Percentiles rank a stretch among this genome's conserved stretches.
phyloP scores from a whole-genome alignment of 2,329 filamentous ascomycete genomes.

The Plenodomus tracheiphilus region DNA sequence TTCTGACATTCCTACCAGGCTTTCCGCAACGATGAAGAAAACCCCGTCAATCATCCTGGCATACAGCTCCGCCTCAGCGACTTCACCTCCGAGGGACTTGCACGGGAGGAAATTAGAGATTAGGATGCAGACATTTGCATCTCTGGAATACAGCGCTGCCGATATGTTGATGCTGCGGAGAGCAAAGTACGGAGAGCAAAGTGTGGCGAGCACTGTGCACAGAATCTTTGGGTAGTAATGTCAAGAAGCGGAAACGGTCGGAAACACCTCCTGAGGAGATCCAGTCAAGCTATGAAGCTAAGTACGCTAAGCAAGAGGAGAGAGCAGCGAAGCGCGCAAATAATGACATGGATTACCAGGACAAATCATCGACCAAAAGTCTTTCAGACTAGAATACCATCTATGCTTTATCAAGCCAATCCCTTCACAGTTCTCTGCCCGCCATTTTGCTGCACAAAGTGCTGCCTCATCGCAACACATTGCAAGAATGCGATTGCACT shows the following conservation, averaged over 20 bases:
- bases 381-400: background rate
- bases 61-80: slow-evolving; percentile 17
- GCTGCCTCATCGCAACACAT: no score
- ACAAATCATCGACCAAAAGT: slow-evolving; percentile 7
- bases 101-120: slow-evolving; percentile 4
- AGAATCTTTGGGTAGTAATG: slow-evolving; percentile 9
- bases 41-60: slow-evolving; percentile 14
- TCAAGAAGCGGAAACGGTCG: slow-evolving; percentile 23
- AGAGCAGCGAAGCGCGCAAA: slow-evolving; percentile 20
- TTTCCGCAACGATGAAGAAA: slow-evolving; percentile 29
- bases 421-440: no score
- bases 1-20: slow-evolving; percentile 16
- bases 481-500: background rate
- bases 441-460: no score
- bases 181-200: slow-evolving; percentile 9
- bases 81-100: slow-evolving; percentile 21
- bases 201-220: slow-evolving; percentile 11
- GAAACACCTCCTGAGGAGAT: slow-evolving; percentile 21
- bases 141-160: slow-evolving; percentile 1
- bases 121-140: slow-evolving; percentile 1
- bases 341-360: slow-evolving; percentile 10
- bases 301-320: slow-evolving; percentile 21
- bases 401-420: no score
- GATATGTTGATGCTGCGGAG: slow-evolving; percentile 16
- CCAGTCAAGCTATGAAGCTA: slow-evolving; percentile 18